phyloP scores from a whole-genome alignment of 2,329 filamentous ascomycete genomes.

The Colletotrichum godetiae region DNA sequence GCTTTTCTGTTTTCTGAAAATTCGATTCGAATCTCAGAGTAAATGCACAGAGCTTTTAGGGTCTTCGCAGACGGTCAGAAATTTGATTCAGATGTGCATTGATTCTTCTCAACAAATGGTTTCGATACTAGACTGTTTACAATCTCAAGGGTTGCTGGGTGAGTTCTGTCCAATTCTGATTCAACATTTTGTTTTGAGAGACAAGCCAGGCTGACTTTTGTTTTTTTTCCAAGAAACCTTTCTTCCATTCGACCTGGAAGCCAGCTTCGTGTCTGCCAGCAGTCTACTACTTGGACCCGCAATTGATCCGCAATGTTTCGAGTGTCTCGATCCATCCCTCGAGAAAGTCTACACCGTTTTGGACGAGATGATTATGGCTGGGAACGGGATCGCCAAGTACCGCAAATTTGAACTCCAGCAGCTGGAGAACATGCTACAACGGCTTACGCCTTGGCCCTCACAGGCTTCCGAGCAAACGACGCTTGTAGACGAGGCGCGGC shows the following conservation, averaged over 20 bases:
- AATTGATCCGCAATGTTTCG: constrained; percentile 48
- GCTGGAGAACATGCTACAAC: constrained; percentile 52
- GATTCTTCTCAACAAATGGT: constrained; percentile 48
- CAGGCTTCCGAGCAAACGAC: constrained; percentile 13
- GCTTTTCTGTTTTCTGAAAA: constrained; percentile 46
- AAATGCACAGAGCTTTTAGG: constrained; percentile 46
- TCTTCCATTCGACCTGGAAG: constrained; percentile 59
- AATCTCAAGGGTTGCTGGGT: constrained; percentile 60
- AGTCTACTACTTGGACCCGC: constrained; percentile 51
- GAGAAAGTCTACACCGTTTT: constrained; percentile 56
- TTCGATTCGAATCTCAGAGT: constrained; percentile 42
- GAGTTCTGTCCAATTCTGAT: constrained; percentile 6
- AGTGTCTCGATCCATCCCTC: constrained; percentile 49
- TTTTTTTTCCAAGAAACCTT: constrained; percentile 52
- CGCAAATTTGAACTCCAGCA: constrained; percentile 58
- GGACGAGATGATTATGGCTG: constrained; percentile 57
- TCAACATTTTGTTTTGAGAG: too few species aligned
- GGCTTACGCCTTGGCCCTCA: constrained; percentile 36
- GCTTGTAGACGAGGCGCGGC: background rate
- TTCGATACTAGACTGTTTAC: constrained; percentile 54
- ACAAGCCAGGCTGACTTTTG: background rate
- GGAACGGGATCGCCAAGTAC: constrained; percentile 58
- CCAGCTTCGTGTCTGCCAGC: constrained; percentile 55
- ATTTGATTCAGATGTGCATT: constrained; percentile 47
- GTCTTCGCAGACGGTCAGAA: constrained; percentile 49